Evolutionary conservation across 331 rosid genomes (phyloP), one percentile per base, ranked within the genome.

Genomic region (Acacia concinna): DNA sequence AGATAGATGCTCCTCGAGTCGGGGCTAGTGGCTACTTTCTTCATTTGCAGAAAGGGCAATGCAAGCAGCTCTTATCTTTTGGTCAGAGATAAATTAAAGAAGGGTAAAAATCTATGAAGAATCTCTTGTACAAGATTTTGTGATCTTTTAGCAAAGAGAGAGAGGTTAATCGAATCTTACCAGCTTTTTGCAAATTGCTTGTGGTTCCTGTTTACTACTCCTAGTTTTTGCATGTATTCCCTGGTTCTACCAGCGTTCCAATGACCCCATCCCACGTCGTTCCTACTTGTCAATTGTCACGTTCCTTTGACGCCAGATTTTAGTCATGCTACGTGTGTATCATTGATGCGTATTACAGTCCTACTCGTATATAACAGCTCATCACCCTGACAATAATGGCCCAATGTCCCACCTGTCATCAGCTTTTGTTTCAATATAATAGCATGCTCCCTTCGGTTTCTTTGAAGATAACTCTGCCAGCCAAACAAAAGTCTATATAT

Each of bases 31-130:
- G 31, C 63, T 56, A 56, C 32, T 23, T 23, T 54, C 28, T 10
- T 23, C 31, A 23, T 43, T 68, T 68, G 49, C 37, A 14, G 74
- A 25, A 81, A 81, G 68, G 78, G 52, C 11, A 70, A 70, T n/a
- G 59, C 77, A 70, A 70, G 27, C 44, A 41, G 66, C 47, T 43
- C 71, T 59, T 56, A 56, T 57, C 81, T 72, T 76, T 59, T 47
- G 78, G 63, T 82, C 81, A 62, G 74, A 82, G 73, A 37, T 62
- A 76, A n/a, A n/a, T n/a, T n/a, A n/a, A 76, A 76, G 37, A 76
- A 44, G 40, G 66, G 81, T 60, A 75, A 69, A 69, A 75, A 76
- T 75, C 73, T 46, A 68, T 27, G 65, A 6, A 11, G 70, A 44
- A 81, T 81, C 77, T 68, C 73, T 44, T 21, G 23, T 28, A 35